Evolutionary conservation across 257 asterid genomes (phyloP).

Genomic region (Solanum neorickii): DNA sequence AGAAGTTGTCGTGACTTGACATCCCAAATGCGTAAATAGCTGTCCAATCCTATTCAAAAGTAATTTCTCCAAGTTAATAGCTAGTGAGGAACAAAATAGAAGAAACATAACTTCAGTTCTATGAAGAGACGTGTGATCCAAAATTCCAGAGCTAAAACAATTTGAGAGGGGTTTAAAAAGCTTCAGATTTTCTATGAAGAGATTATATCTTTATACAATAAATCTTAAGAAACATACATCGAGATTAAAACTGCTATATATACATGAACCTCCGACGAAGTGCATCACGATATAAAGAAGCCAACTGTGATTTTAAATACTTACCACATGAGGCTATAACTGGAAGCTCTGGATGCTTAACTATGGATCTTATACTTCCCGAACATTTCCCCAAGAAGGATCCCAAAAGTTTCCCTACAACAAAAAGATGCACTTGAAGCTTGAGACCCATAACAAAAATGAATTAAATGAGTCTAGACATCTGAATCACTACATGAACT

Average conservation of each 20-base stretch:
- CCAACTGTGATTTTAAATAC: slow-evolving; percentile 6
- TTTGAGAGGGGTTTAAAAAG: not conserved
- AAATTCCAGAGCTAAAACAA: not conserved
- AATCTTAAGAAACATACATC: not conserved
- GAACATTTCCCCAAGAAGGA: slow-evolving; percentile 84
- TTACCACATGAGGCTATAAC: slow-evolving; percentile 92
- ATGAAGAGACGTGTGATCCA: not conserved
- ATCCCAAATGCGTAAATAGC: slow-evolving; percentile 95
- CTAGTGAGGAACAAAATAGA: not conserved
- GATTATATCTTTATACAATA: not conserved
- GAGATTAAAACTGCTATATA: not conserved
- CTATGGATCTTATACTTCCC: slow-evolving; percentile 88
- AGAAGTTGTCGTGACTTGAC: slow-evolving; percentile 69
- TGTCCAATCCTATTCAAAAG: slow-evolving; percentile 59
- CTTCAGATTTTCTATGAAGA: not conserved
- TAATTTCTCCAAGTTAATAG: not conserved
- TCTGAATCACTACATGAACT: not conserved
- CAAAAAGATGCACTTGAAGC: not conserved
- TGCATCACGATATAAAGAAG: not conserved
- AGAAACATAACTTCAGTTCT: not conserved
- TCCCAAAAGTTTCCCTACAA: slow-evolving; percentile 74
- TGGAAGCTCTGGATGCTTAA: slow-evolving; percentile 69
- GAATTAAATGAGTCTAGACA: not conserved
- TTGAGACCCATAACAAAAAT: not conserved
- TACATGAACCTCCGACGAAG: not conserved